Evolutionary conservation across 1,284 basidiomycete species (phyloP).

Genomic region (Sporisorium reilianum): DNA sequence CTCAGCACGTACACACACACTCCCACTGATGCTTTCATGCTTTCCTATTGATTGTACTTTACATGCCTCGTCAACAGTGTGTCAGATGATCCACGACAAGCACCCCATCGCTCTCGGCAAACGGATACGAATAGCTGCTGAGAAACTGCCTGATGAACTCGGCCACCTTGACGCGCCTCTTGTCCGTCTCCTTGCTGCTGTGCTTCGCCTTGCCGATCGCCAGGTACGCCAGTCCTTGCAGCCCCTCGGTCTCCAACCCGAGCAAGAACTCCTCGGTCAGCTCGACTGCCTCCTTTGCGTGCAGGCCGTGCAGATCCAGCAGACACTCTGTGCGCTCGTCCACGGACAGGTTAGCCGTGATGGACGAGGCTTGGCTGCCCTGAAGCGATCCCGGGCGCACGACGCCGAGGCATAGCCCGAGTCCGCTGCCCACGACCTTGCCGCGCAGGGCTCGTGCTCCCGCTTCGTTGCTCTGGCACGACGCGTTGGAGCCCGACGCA

Average conservation of each 20-base stretch:
- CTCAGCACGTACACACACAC: neutral
- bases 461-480: slow-evolving; percentile 79
- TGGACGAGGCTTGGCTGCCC: slow-evolving; percentile 37
- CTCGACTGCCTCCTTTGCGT: slow-evolving; percentile 90
- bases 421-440: slow-evolving; percentile 80
- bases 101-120: slow-evolving; percentile 89
- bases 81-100: slow-evolving; percentile 81
- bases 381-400: slow-evolving; percentile 39
- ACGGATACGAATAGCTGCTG: slow-evolving; percentile 85
- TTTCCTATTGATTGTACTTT: slow-evolving; percentile 22
- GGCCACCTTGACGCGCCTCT: slow-evolving; percentile 85
- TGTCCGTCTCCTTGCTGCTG: slow-evolving; percentile 82
- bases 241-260: slow-evolving; percentile 83
- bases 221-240: slow-evolving; percentile 78
- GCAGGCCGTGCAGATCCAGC: slow-evolving; percentile 73
- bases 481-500: slow-evolving; percentile 70
- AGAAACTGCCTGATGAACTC: slow-evolving; percentile 88
- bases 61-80: slow-evolving; percentile 16
- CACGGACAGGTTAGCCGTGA: slow-evolving; percentile 74
- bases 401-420: slow-evolving; percentile 70
- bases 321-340: slow-evolving; percentile 76
- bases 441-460: slow-evolving; percentile 82
- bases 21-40: too few relatives aligned
- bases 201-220: slow-evolving; percentile 96
- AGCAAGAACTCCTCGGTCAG: slow-evolving; percentile 88